Percentiles rank a stretch among this genome's conserved stretches.
Conservation (phyloP, 2,329 filamentous ascomycete genomes). For the Fusarium torreyae region DNA sequence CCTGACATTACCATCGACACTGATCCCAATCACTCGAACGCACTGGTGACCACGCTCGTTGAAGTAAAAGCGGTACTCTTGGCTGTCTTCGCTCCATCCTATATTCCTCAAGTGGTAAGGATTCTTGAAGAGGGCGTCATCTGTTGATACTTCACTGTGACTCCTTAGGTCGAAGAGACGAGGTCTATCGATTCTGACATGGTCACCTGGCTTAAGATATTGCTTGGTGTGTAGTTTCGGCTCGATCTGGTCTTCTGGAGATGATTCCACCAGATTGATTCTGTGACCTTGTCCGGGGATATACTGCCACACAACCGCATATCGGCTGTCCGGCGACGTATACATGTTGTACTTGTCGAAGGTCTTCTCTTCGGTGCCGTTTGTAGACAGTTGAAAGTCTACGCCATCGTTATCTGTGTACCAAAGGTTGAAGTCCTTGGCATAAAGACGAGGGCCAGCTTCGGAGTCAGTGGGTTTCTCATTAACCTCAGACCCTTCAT, state of each 20-base stretch:
- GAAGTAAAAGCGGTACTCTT: slow-evolving; percentile 49
- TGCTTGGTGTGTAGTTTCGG: slow-evolving; percentile 44
- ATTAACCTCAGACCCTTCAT: background rate
- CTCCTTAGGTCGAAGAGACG: slow-evolving; percentile 46
- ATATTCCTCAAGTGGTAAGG: slow-evolving; percentile 42
- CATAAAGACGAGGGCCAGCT: background rate
- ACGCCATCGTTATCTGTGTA: slow-evolving; percentile 8
- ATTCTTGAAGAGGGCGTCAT: slow-evolving; percentile 45
- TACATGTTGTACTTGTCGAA: slow-evolving; percentile 42
- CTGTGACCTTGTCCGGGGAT: slow-evolving; percentile 33
- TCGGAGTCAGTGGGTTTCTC: background rate
- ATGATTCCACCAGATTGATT: slow-evolving; percentile 46
- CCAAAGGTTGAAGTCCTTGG: slow-evolving; percentile 32
- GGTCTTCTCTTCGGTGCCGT: slow-evolving; percentile 35
- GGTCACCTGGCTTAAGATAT: slow-evolving; percentile 51
- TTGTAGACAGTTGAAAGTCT: slow-evolving; percentile 34
- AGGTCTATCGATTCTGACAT: slow-evolving; percentile 43
- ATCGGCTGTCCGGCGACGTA: slow-evolving; percentile 29
- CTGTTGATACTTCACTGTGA: slow-evolving; percentile 39
- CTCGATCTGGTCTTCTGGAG: slow-evolving; percentile 48
- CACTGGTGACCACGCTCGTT: slow-evolving; percentile 51
- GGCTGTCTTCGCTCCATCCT: slow-evolving; percentile 44
- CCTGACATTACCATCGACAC: slow-evolving; percentile 30
- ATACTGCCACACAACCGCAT: slow-evolving; percentile 48
- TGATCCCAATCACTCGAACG: slow-evolving; percentile 42